Percentiles rank a stretch among this genome's conserved stretches.
Evolutionary conservation across 305 asterid species (phyloP).

Genomic region (Fraxinus sp.): DNA sequence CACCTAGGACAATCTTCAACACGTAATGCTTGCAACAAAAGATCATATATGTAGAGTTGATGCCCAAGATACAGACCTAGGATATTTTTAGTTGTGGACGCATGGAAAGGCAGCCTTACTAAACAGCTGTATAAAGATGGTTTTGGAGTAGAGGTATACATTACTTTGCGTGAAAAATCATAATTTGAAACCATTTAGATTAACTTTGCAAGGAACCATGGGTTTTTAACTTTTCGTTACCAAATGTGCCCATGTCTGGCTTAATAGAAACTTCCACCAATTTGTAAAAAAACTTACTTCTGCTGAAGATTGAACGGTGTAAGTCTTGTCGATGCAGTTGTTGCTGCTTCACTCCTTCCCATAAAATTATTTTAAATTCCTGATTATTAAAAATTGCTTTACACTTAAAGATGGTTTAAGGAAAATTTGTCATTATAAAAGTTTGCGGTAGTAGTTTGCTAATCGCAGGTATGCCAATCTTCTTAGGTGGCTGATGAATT

Average conservation of each 20-base stretch:
- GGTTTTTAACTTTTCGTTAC: neutral
- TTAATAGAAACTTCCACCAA: neutral
- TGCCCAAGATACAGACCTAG: neutral
- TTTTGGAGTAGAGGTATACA: neutral
- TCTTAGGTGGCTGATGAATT: conserved; percentile 86
- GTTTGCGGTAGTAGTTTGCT: conserved; percentile 26
- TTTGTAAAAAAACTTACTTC: neutral
- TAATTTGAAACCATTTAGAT: neutral
- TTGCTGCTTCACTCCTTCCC: neutral
- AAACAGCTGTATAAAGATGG: neutral
- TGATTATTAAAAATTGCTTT: neutral
- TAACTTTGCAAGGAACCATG: neutral
- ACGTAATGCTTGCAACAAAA: neutral
- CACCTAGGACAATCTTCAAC: neutral
- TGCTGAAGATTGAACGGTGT: neutral
- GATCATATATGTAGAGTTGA: neutral
- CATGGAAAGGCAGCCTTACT: neutral
- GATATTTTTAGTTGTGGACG: neutral
- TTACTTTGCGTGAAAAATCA: neutral
- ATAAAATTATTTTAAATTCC: neutral
- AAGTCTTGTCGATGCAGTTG: neutral
- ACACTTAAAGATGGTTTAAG: neutral
- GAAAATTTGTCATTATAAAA: neutral
- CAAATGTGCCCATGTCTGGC: neutral
- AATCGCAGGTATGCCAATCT: conserved; percentile 26